Percentiles rank a stretch among this genome's conserved stretches.
phyloP scores from a whole-genome alignment of 192 early-diverging fungal genomes.

The Coemansia reversa region DNA sequence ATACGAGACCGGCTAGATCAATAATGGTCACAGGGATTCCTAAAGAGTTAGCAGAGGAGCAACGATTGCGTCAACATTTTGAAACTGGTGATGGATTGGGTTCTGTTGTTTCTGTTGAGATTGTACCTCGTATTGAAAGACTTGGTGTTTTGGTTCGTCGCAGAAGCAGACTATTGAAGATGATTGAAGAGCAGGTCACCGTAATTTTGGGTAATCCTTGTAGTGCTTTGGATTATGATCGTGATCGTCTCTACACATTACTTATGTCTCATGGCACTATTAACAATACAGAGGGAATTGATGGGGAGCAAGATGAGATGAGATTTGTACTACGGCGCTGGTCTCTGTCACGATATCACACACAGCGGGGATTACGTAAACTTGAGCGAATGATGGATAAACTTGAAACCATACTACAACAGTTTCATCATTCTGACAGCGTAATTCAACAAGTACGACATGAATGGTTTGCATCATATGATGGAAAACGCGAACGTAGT shows the following conservation, averaged over 20 bases:
- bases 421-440: conserved; percentile 63
- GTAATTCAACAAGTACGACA: conserved; percentile 44
- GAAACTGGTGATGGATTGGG: conserved; percentile 57
- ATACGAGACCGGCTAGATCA: conserved; percentile 58
- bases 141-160: conserved; percentile 60
- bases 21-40: conserved; percentile 72
- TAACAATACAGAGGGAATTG: neutral
- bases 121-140: conserved; percentile 55
- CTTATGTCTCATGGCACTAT: conserved; percentile 17
- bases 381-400: conserved; percentile 41
- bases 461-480: conserved; percentile 44
- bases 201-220: conserved; percentile 72
- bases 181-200: conserved; percentile 58
- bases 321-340: conserved; percentile 26
- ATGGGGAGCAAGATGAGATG: neutral
- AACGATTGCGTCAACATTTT: conserved; percentile 63
- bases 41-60: conserved; percentile 52
- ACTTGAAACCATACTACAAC: conserved; percentile 56
- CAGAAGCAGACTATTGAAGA: conserved; percentile 55
- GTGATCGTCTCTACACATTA: conserved; percentile 32
- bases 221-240: conserved; percentile 61
- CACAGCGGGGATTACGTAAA: conserved; percentile 12
- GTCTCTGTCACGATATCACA: conserved; percentile 25
- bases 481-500: conserved; percentile 36
- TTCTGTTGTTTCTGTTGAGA: conserved; percentile 62